A percentile compares a stretch with the other conserved stretches of the same genome.
Conservation (phyloP, 768 basidiomycete species). For the Suillus alpinus region DNA sequence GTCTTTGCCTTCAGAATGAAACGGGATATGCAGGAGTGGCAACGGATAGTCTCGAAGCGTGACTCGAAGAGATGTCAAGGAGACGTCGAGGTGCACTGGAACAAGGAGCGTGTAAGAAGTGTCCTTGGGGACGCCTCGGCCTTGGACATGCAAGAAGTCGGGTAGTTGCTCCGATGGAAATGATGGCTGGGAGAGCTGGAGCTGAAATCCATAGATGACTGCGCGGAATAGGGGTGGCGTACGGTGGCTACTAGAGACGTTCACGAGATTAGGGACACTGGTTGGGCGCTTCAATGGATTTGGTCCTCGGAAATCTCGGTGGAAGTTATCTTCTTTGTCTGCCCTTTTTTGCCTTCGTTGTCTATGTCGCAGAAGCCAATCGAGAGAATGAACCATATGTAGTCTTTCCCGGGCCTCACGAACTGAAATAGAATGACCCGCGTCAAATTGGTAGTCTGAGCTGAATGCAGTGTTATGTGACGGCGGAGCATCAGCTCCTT, state of each 20-base stretch:
- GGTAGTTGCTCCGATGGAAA: conserved; percentile 54
- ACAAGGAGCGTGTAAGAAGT: conserved; percentile 77
- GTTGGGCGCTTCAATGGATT: conserved; percentile 28
- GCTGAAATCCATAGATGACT: conserved; percentile 53
- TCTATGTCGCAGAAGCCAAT: conserved; percentile 65
- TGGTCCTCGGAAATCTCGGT: conserved; percentile 44
- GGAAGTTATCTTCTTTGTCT: conserved; percentile 45
- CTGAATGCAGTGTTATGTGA: conserved; percentile 34
- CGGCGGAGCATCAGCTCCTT: conserved; percentile 32
- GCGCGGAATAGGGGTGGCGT: conserved; percentile 71
- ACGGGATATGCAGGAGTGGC: conserved; percentile 74
- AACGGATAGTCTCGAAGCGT: conserved; percentile 86
- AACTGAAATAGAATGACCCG: conserved; percentile 64
- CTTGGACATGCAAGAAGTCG: conserved; percentile 65
- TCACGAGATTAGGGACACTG: conserved; percentile 43
- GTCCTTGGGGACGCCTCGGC: conserved; percentile 63
- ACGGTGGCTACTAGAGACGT: conserved; percentile 30
- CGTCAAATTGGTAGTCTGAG: conserved; percentile 62
- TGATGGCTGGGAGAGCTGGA: conserved; percentile 57
- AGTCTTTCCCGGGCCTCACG: conserved; percentile 71
- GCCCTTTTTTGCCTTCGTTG: conserved; percentile 45
- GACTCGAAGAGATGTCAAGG: conserved; percentile 55
- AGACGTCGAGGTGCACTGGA: conserved; percentile 76
- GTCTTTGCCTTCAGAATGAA: conserved; percentile 32
- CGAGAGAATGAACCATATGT: conserved; percentile 63